Evolutionary conservation across 129 eudicot species (phyloP).

Genomic region (Sambucus nigra): DNA sequence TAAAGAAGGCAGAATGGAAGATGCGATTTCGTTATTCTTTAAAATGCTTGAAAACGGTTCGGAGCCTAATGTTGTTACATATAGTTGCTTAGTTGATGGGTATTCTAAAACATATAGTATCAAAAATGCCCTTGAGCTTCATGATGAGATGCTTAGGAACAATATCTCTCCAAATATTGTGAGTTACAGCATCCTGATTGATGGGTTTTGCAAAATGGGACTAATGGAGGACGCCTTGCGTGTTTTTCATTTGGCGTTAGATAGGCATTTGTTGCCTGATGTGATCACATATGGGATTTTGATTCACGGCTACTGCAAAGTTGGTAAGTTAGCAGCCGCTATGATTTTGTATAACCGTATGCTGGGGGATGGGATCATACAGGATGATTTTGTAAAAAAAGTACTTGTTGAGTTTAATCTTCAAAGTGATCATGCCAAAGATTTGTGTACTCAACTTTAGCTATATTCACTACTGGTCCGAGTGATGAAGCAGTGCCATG

Average conservation of each 20-base stretch:
- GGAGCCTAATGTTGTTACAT: slow-evolving; percentile 55
- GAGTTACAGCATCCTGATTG: slow-evolving; percentile 60
- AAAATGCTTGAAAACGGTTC: slow-evolving; percentile 33
- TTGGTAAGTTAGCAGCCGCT: slow-evolving; percentile 42
- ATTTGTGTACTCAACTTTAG: neutral
- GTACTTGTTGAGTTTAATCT: slow-evolving; percentile 30
- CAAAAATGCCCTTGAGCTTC: slow-evolving; percentile 38
- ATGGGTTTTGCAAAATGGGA: slow-evolving; percentile 61
- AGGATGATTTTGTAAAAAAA: slow-evolving; percentile 33
- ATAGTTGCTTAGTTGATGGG: slow-evolving; percentile 53
- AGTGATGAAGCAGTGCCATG: neutral
- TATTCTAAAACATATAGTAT: slow-evolving; percentile 31
- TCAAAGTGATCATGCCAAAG: slow-evolving; percentile 11
- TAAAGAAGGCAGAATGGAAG: slow-evolving; percentile 54
- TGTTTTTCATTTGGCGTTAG: slow-evolving; percentile 31
- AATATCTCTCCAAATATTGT: slow-evolving; percentile 47
- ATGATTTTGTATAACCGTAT: slow-evolving; percentile 29
- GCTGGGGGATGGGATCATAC: slow-evolving; percentile 36
- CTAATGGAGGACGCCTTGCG: slow-evolving; percentile 43
- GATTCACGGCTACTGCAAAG: slow-evolving; percentile 51
- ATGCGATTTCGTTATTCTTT: slow-evolving; percentile 43
- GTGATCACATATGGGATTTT: slow-evolving; percentile 49
- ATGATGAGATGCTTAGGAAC: slow-evolving; percentile 42
- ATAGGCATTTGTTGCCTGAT: slow-evolving; percentile 41
- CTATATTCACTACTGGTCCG: neutral